Percentiles rank a stretch among this genome's conserved stretches.
Evolutionary conservation across 768 basidiomycete species (phyloP).

Genomic region (Pisolithus sp.): DNA sequence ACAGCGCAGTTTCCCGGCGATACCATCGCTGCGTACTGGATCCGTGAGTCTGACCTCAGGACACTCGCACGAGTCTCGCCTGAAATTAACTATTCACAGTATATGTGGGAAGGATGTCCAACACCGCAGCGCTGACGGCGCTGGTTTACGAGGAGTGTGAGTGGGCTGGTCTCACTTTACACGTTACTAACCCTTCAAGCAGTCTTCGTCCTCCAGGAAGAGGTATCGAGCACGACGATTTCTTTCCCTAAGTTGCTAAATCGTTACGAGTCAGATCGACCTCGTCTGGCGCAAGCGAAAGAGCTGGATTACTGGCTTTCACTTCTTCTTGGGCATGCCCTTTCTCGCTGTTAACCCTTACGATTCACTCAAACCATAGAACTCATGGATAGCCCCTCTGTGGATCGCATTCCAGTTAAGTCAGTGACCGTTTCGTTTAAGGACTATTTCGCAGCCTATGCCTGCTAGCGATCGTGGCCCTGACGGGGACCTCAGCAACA

Average conservation of each 20-base stretch:
- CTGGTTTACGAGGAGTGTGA: slow-evolving; percentile 11
- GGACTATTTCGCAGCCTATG: not conserved
- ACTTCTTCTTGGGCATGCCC: slow-evolving; percentile 4
- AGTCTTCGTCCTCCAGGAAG: slow-evolving; percentile 5
- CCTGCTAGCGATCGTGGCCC: not conserved
- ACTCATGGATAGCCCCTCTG: slow-evolving; percentile 3
- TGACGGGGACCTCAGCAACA: not conserved
- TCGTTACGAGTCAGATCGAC: slow-evolving; percentile 2
- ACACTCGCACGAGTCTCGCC: not conserved
- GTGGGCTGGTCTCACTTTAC: not conserved
- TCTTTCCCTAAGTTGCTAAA: not conserved
- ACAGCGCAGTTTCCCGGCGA: not conserved
- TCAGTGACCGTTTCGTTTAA: not conserved
- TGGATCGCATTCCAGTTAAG: slow-evolving; percentile 7
- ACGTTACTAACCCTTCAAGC: not conserved
- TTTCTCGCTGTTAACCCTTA: not conserved
- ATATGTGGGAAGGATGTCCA: slow-evolving; percentile 5
- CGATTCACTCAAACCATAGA: not conserved
- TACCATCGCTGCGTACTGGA: slow-evolving; percentile 4
- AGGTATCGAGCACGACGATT: not conserved
- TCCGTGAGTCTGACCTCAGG: slow-evolving; percentile 8
- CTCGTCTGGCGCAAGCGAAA: slow-evolving; percentile 6
- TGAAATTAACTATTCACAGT: not conserved
- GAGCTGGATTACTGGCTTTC: slow-evolving; percentile 8
- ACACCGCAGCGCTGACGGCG: slow-evolving; percentile 4